Evolutionary conservation across 495 filamentous ascomycete species (phyloP), one percentile per base, ranked within the genome.

Genomic region (Talaromyces borbonicus): DNA sequence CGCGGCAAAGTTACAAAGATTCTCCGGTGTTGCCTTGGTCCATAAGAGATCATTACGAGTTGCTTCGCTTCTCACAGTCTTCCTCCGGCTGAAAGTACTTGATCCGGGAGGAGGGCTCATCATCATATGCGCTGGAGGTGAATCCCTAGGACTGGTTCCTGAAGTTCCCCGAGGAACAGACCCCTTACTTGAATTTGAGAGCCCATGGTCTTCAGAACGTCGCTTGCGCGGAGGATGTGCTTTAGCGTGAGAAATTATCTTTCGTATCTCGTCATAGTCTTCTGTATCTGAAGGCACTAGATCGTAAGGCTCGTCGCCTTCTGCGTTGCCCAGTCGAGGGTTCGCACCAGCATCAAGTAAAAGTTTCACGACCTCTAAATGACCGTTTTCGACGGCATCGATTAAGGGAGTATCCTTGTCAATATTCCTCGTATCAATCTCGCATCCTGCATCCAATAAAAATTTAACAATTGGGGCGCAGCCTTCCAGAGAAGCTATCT

Each of bases 321-420:
- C 81, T 2, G 80, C 79, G 58, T 97, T 95, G 12, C 87, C 76
- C 47, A 84, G 83, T 32, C 85, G 81, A 15, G 92, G 93, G 53
- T 98, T 90, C 5, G 90, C 88, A 24, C 89, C 87, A 18, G 85
- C 85, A 25, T 83, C 78, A 7, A 98, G 73, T 22, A 96, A 63
- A 8, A 93, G 69, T 56, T 81, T 85, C 15, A 98, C 87, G 8
- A 96, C 88, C n/a, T 83, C 86, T 4, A 93, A 58, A 56, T 97
- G 86, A 1, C 87, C 84, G 56, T 97, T 97, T 53, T 96, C 90
- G 22, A 95, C 85, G 0, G 92, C 92, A 69, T 98, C 92, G 32
- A 97, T 84, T 25, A 98, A 72, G 15, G 92, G 93, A 0, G 92
- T 95, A 51, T 98, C 92, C 57, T 83, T 84, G 54, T 95, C 86